phyloP scores from a whole-genome alignment of 495 filamentous ascomycete species.

The Tuber aestivum region DNA sequence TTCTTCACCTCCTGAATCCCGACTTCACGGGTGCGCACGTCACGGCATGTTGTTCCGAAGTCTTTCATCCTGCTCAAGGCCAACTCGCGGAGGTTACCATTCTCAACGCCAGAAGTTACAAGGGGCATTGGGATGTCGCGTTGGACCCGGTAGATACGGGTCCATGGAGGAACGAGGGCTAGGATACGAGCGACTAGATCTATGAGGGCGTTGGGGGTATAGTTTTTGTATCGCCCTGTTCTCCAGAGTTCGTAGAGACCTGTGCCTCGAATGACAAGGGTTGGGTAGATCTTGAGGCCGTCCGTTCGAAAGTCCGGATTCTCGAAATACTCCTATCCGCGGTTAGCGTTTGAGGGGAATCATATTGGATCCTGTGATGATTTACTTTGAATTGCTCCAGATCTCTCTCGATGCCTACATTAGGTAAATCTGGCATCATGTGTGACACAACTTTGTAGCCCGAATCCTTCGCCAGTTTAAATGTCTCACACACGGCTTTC shows the following conservation, averaged over 20 bases:
- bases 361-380: background rate
- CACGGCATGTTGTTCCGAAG: slow-evolving; percentile 92
- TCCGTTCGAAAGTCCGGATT: slow-evolving; percentile 97
- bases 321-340: slow-evolving; percentile 74
- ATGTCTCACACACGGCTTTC: slow-evolving; percentile 87
- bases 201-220: slow-evolving; percentile 91
- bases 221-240: slow-evolving; percentile 95
- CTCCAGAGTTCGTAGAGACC: slow-evolving; percentile 97
- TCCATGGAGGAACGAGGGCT: slow-evolving; percentile 93
- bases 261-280: slow-evolving; percentile 92
- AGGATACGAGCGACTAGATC: slow-evolving; percentile 93
- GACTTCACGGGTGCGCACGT: slow-evolving; percentile 95
- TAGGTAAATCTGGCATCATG: slow-evolving; percentile 99
- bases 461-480: slow-evolving; percentile 89
- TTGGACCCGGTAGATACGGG: slow-evolving; percentile 95
- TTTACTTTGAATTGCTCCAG: slow-evolving; percentile 74
- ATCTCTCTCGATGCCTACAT: slow-evolving; percentile 97
- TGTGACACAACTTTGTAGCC: slow-evolving; percentile 98
- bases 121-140: slow-evolving; percentile 98
- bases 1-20: slow-evolving; percentile 98
- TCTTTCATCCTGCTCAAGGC: slow-evolving; percentile 95
- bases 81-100: slow-evolving; percentile 90
- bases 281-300: slow-evolving; percentile 96
- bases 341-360: background rate
- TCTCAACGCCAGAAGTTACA: slow-evolving; percentile 93